Base-by-base conservation (phyloP, 768 basidiomycete species). In the Pleurotus pulmonarius region DNA sequence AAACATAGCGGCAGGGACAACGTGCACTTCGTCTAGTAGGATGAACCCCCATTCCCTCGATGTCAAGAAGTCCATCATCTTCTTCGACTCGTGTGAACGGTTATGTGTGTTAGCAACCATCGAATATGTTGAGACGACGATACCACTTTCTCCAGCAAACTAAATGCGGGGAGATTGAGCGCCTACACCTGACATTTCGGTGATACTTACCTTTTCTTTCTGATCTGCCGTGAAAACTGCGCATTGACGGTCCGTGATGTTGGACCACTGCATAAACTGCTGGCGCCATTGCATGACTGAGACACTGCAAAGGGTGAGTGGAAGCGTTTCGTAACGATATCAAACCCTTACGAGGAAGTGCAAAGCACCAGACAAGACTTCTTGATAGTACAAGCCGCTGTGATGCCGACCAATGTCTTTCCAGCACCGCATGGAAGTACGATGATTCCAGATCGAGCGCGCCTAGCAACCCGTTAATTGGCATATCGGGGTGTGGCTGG, bases 31-130 rank as follows among this genome's bases (percentile, higher is more conserved):
- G 65, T 99, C 97, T 43, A 99, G 79, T 16, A 99, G 77, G 60
- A 99, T 90, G 73, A 98, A 98, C 7, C 97, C 97, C 97, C 97
- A 99, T 72, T 99, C 97, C 54, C 96, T 79, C n/a, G 93, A 94
- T 25, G 93, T 93, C 45, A 99, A 71, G 67, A 98, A 99, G 62
- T 99, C 95, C 97, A 99, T 99, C 92, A 98, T 98, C 77, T 98
- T 97, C 76, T 97, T 94, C 15, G 97, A 92, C 67, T 96, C 94
- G 68, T 98, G 94, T n/a, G 97, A 97, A 61, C 97, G 85, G 69
- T 98, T 97, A 65, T 94, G 92, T 2, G 94, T 97, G 69, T 98
- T 98, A 26, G 97, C 96, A 51, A 99, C 95, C 97, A 99, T 99
- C 3, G 96, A 98, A 69, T 99, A 99, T 9, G 97, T 98, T 29